phyloP scores from a whole-genome alignment of 306 rosid species.

The Argentina anserina region DNA sequence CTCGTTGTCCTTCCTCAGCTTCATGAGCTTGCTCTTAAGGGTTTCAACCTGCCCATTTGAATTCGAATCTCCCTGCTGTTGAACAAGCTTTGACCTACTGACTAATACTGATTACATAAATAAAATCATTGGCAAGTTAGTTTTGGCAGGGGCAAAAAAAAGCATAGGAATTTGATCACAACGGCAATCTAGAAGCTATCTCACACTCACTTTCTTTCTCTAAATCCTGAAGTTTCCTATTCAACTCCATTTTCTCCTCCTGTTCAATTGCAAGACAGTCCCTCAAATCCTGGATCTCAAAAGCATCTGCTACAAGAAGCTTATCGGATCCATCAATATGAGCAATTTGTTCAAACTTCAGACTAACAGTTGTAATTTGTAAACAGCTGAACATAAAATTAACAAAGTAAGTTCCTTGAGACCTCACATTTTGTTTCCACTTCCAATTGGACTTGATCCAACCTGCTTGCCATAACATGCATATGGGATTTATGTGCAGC shows the following conservation, averaged over 20 bases:
- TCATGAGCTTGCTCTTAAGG: slow-evolving; percentile 62
- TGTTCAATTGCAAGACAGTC: slow-evolving; percentile 65
- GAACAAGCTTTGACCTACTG: slow-evolving; percentile 53
- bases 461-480: slow-evolving; percentile 50
- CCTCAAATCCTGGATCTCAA: slow-evolving; percentile 66
- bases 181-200: slow-evolving; percentile 13
- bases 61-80: slow-evolving; percentile 53
- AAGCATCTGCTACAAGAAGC: slow-evolving; percentile 37
- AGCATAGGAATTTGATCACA: background rate
- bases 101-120: slow-evolving; percentile 47
- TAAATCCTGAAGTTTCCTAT: slow-evolving; percentile 42
- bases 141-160: background rate
- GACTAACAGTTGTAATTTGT: background rate
- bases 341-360: background rate
- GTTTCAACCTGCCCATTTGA: slow-evolving; percentile 59
- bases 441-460: slow-evolving; percentile 52
- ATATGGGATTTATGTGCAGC: slow-evolving; percentile 51
- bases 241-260: slow-evolving; percentile 64
- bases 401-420: background rate
- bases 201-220: slow-evolving; percentile 64
- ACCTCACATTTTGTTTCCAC: slow-evolving; percentile 71
- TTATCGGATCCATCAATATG: slow-evolving; percentile 3
- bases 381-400: background rate
- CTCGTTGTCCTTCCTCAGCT: slow-evolving; percentile 64
- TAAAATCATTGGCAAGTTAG: background rate